Evolutionary conservation across 331 rosid species (phyloP).

Genomic region (Telfairia occidentalis): DNA sequence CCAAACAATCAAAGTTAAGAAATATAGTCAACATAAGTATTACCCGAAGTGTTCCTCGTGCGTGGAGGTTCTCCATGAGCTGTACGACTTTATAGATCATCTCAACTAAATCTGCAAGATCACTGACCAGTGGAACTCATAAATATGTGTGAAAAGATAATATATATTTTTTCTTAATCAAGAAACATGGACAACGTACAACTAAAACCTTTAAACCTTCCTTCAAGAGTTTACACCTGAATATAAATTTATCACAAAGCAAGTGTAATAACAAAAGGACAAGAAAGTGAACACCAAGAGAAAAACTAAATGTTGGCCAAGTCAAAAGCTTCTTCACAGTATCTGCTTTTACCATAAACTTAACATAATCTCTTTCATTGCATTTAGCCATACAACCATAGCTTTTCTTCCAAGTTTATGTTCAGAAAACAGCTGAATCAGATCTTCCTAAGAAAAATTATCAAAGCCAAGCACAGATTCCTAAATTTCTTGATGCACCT

Average conservation of each 20-base stretch:
- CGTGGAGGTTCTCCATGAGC: slow-evolving; percentile 77
- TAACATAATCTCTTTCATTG: background rate
- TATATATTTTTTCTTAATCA: background rate
- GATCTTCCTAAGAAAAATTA: background rate
- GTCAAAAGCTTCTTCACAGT: background rate
- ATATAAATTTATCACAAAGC: background rate
- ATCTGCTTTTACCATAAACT: background rate
- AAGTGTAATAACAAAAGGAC: background rate
- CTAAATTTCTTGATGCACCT: background rate
- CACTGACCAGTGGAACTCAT: slow-evolving; percentile 38
- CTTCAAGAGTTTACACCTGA: background rate
- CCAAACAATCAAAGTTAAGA: slow-evolving; percentile 9
- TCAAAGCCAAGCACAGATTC: background rate
- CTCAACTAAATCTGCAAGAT: slow-evolving; percentile 78
- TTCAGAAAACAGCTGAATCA: background rate
- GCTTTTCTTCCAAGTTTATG: background rate
- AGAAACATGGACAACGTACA: background rate
- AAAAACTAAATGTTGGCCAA: background rate
- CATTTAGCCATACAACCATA: background rate
- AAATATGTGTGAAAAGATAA: slow-evolving; percentile 10
- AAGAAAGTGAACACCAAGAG: background rate
- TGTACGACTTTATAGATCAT: slow-evolving; percentile 54
- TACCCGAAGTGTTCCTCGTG: slow-evolving; percentile 85
- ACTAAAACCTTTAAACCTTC: background rate
- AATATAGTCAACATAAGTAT: background rate